Evolutionary conservation across 2,329 filamentous ascomycete species (phyloP).

Genomic region (Triangularia setosa): DNA sequence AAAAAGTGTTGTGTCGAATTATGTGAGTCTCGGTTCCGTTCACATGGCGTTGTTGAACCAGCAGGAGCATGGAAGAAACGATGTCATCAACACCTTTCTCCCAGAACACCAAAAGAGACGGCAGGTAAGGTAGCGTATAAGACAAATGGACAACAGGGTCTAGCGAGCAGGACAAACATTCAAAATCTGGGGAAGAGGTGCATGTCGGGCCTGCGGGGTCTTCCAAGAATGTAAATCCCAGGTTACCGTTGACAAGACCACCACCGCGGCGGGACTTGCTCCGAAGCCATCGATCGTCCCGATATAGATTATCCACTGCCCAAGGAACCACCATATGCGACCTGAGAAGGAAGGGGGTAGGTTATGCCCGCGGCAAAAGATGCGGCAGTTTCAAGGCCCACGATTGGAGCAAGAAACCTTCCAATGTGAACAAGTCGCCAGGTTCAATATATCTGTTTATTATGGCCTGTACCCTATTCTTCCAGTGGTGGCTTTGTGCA

Average conservation of each 20-base stretch:
- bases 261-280: neutral
- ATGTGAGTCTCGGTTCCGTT: neutral
- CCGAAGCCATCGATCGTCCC: neutral
- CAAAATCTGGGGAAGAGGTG: neutral
- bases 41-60: neutral
- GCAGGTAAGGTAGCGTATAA: neutral
- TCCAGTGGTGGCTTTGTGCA: neutral
- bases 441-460: neutral
- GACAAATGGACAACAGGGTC: neutral
- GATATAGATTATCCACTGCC: neutral
- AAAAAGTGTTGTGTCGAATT: neutral
- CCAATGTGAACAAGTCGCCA: neutral
- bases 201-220: neutral
- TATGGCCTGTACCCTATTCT: neutral
- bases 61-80: neutral
- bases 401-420: neutral
- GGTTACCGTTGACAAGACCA: neutral
- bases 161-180: neutral
- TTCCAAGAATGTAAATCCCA: neutral
- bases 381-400: neutral
- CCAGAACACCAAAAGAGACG: neutral
- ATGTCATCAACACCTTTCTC: neutral
- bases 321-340: no score
- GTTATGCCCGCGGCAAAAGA: neutral
- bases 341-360: no score